Base-by-base conservation (phyloP, 208 protist species). In the Trypanosoma avium region DNA sequence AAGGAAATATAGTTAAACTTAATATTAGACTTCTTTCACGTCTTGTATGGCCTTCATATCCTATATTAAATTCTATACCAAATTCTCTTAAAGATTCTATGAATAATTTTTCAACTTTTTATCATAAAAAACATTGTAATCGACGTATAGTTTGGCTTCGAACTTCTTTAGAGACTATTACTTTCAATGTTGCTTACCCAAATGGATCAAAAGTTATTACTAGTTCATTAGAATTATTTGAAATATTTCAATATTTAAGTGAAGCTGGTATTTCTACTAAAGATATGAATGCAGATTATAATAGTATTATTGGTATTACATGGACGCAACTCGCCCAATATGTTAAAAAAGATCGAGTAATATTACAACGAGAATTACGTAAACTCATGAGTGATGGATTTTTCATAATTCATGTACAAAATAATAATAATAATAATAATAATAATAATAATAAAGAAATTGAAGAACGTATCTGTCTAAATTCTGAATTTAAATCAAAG, bases 401-500 rank as follows among this genome's bases (percentile, higher is more conserved):
- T n/a, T 43, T 68, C 22, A 36, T 9, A 21, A 10, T 43, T 2
- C 0, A 21, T 17, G 26, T 2, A 55, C 12, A 8, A 29, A 19
- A 27, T 19, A 17, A 27, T 42, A 42, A 42, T 42, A 56, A 69
- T 21, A 65, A 53, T 35, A 49, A 48, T 30, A 63, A 72, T 4
- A 65, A 71, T 7, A 12, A 19, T 21, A 75, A 78, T 54, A 79
- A 80, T 48, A 56, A 69, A 19, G 65, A 53, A 29, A 49, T 42
- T 30, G 63, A 72, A 3, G 65, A 71, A 7, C 30, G 33, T 2
- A 43, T 66, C 13, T 42, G 29, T 35, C 45, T 64, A 35, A 70
- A 64, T 42, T 55, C 68, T 13, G 69, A 66, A 33, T 81, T 70
- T 66, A 59, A 19, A 21, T 73, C 77, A 48, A 74, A 67, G 66